A percentile compares a stretch with the other conserved stretches of the same genome.
Evolutionary conservation across 805 yeast species (phyloP).

Genomic region (Saccharomycopsis synnaedendra): DNA sequence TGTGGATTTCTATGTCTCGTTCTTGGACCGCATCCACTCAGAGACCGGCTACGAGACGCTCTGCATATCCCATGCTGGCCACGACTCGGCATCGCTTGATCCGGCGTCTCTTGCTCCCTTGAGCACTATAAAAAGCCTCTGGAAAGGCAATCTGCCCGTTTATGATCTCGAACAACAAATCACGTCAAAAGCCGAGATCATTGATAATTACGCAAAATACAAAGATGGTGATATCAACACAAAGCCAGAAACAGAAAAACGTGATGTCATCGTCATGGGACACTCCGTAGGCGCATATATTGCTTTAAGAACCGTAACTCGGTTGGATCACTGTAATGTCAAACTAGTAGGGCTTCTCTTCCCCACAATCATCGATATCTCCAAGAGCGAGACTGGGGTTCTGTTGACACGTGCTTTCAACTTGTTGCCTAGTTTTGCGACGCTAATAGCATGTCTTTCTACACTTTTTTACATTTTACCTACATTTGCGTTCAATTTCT

Average conservation of each 20-base stretch:
- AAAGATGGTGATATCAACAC: constrained; percentile 14
- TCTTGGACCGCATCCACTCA: constrained; percentile 34
- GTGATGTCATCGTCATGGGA: constrained; percentile 40
- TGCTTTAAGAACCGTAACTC: constrained; percentile 37
- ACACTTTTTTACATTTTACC: constrained; percentile 5
- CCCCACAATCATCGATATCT: constrained; percentile 59
- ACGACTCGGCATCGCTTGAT: constrained; percentile 13
- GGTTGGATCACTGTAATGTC: constrained; percentile 16
- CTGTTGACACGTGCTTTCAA: constrained; percentile 19
- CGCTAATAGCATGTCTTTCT: constrained; percentile 22
- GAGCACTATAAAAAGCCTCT: not conserved
- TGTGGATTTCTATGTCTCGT: constrained; percentile 49
- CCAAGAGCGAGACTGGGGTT: constrained; percentile 31
- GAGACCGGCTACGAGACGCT: constrained; percentile 33
- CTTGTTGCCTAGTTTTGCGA: constrained; percentile 22
- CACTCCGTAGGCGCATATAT: constrained; percentile 69
- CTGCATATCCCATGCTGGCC: constrained; percentile 58
- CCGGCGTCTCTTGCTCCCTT: constrained; percentile 10
- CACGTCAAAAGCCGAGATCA: constrained; percentile 42
- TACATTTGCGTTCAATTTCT: not conserved
- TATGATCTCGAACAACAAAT: constrained; percentile 44
- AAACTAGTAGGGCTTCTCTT: constrained; percentile 49
- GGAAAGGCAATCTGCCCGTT: constrained; percentile 16
- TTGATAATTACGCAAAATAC: constrained; percentile 25
- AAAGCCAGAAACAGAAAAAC: constrained; percentile 6